A percentile compares a stretch with the other conserved stretches of the same genome.
Conservation (phyloP, 2,329 filamentous ascomycete species). For the Diaporthe citri region DNA sequence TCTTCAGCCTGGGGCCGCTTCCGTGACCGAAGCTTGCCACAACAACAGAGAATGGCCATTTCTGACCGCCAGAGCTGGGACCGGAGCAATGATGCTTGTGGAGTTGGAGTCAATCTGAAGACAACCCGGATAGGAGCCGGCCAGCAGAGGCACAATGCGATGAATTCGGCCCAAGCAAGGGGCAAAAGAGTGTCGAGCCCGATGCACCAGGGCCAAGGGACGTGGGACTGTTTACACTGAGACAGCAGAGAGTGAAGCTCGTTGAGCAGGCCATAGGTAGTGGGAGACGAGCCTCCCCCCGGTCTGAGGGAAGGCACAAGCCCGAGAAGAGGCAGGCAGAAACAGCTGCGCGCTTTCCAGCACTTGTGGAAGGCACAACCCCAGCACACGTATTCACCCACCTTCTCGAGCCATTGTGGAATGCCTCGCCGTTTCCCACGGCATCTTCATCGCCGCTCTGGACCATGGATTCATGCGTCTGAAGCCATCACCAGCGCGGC, state of each 20-base stretch:
- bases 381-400: neutral
- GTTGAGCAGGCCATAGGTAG: neutral
- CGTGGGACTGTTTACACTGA: neutral
- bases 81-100: neutral
- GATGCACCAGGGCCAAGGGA: neutral
- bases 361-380: conserved; percentile 14
- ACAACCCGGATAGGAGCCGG: neutral
- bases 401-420: neutral
- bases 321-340: conserved; percentile 2
- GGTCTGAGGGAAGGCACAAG: neutral
- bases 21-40: conserved; percentile 42
- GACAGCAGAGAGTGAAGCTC: neutral
- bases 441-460: neutral
- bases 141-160: neutral
- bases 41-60: conserved; percentile 55
- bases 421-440: neutral
- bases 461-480: neutral
- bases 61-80: neutral
- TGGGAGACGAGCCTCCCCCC: neutral
- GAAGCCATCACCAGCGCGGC: conserved; percentile 1
- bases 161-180: neutral
- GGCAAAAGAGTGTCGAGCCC: neutral
- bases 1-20: conserved; percentile 24
- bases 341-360: neutral
- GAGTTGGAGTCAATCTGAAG: neutral